Conservation (phyloP, 2,329 filamentous ascomycete species). For the Aaosphaeria pasadenensis region DNA sequence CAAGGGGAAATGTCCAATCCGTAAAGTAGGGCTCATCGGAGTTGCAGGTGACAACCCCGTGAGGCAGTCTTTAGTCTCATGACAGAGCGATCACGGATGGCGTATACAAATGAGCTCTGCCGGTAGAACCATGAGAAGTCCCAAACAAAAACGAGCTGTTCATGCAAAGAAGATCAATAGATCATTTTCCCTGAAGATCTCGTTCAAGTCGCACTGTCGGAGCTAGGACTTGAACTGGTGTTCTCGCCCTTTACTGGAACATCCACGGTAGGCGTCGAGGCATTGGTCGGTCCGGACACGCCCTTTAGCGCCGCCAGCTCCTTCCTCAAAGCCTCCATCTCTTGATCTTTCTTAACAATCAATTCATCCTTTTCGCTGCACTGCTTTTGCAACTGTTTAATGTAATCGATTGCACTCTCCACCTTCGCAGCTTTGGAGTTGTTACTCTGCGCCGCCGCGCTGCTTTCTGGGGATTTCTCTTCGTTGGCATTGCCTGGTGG, state of each 20-base stretch:
- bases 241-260: background rate
- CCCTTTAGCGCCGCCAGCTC: constrained; percentile 46
- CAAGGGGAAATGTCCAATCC: too few relatives aligned
- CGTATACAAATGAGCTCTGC: too few relatives aligned
- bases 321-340: constrained; percentile 49
- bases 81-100: too few relatives aligned
- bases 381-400: constrained; percentile 77
- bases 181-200: background rate
- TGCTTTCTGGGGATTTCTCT: constrained; percentile 35
- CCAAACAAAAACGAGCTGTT: too few relatives aligned
- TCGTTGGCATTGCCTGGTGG: constrained; percentile 8
- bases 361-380: constrained; percentile 62
- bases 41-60: too few relatives aligned
- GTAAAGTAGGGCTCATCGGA: too few relatives aligned
- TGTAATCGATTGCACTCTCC: constrained; percentile 95
- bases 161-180: too few relatives aligned
- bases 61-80: too few relatives aligned
- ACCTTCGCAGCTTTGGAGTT: constrained; percentile 92
- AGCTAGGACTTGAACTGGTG: background rate
- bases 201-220: background rate
- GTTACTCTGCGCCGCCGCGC: constrained; percentile 31
- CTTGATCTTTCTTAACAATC: constrained; percentile 64
- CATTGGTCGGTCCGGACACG: background rate
- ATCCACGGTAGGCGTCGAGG: background rate
- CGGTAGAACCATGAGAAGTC: too few relatives aligned